Base-by-base conservation (phyloP, 768 basidiomycete genomes). In the Phanerochaete carnosa region DNA sequence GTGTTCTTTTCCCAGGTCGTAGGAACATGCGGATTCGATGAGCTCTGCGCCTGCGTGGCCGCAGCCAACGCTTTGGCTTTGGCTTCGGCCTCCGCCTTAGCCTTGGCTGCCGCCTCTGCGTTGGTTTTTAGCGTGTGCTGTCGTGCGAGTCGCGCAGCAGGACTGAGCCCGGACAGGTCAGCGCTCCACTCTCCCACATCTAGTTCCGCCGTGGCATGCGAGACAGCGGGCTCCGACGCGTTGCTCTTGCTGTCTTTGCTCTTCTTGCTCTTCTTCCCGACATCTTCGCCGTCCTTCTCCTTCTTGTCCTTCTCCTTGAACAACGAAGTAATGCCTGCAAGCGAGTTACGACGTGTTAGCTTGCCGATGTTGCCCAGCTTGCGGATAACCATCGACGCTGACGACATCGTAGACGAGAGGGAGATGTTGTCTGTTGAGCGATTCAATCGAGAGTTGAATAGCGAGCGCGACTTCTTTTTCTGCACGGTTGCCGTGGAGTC, bases 361-460 rank as follows among this genome's bases (percentile, higher is more conserved):
- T 91, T 93, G 32, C 93, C 92, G 75, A 97, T 88, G 39, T 87
- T 87, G 2, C 95, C 92, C 50, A 98, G 86, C 77, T 97, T 98
- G 65, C 95, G 85, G 68, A 97, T 95, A 84, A 98, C 96, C 72
- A 98, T 90, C 46, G 91, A 94, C 23, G 96, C 96, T 54, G 90
- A 93, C 64, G 90, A 92, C 66, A 97, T 95, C 47, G 96, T 97
- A 8, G 92, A 95, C 22, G 89, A 91, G 39, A 98, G 83, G 28
- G 95, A 97, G 65, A 98, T 96, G 73, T 96, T 97, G 74, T 96
- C 95, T 45, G 93, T 95, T 57, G 88, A 90, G 45, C 87, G 85
- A 71, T 97, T 96, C 67, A 92, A 75, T 64, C 89, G 87, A 64
- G 90, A 85, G 73, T 94, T 97, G 81, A 98, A 95, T 64, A 98